Base-by-base conservation (phyloP, 768 basidiomycete species). In the Psilocybe subaeruginosa region DNA sequence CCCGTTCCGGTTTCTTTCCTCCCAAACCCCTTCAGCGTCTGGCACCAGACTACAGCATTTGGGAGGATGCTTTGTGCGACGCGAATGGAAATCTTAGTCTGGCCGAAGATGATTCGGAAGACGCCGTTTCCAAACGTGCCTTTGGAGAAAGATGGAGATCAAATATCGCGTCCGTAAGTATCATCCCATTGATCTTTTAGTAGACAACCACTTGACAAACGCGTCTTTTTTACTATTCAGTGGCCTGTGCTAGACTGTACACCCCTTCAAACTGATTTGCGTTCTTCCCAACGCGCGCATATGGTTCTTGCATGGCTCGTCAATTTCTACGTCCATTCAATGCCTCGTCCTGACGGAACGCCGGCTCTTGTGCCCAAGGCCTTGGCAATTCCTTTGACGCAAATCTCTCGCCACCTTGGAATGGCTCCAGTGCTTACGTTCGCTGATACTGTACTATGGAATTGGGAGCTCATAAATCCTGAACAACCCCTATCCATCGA, bases 361-460 rank as follows among this genome's bases (percentile, higher is more conserved):
- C 65, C 85, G 1, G 74, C 87, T 43, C 68, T 82, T 54, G 85
- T 99, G 35, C 97, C 97, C 2, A 80, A 84, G 61, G 82, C 89
- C 8, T 78, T 99, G 43, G 83, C 93, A 1, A 74, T 92, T 23
- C 96, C 97, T 0, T 80, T 97, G 30, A 83, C 92, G 30, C 69
- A 82, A 16, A 86, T 97, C 50, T 97, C 94, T 12, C 81, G 82
- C 8, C 74, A 82, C 54, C 82, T 99, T 45, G 87, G 86, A 54
- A 88, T 96, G n/a, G 95, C 96, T 5, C 97, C 97, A 3, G 86
- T 99, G 63, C 80, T 98, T 65, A 99, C 96, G 0, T 99, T 95
- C 71, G 92, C 96, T 29, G 97, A 97, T 72, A 95, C 93, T 16
- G 96, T 99, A 12, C 82, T 99, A 1, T 99, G 94, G 93, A 97